phyloP scores from a whole-genome alignment of 495 filamentous ascomycete species.

The Letharia columbiana region DNA sequence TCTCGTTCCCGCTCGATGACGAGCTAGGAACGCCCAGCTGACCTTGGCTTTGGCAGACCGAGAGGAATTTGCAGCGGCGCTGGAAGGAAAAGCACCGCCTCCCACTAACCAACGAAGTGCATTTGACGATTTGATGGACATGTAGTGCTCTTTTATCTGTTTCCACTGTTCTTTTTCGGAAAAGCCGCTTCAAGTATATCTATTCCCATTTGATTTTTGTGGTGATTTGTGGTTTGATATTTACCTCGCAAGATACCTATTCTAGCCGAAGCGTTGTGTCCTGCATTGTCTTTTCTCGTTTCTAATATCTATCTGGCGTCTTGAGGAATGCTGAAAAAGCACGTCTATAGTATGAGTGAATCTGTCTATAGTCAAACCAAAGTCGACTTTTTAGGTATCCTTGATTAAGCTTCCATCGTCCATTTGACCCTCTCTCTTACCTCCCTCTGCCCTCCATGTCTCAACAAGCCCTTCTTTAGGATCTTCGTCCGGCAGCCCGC shows the following conservation, averaged over 20 bases:
- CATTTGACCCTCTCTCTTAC: constrained; percentile 50
- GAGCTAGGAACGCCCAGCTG: neutral
- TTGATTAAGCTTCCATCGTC: constrained; percentile 55
- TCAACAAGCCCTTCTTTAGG: constrained; percentile 55
- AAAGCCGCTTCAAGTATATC: neutral
- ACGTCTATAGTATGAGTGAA: neutral
- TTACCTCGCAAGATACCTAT: neutral
- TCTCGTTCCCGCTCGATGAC: neutral
- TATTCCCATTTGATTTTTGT: neutral
- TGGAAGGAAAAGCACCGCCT: constrained; percentile 17
- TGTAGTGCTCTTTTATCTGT: neutral
- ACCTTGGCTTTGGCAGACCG: constrained; percentile 19
- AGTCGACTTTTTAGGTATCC: constrained; percentile 36
- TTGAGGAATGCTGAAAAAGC: too few species aligned
- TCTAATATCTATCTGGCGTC: neutral
- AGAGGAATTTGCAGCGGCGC: constrained; percentile 27
- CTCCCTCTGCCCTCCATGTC: constrained; percentile 52
- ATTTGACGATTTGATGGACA: constrained; percentile 20
- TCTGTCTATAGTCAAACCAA: neutral
- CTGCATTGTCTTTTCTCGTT: neutral
- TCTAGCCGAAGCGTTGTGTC: neutral
- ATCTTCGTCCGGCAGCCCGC: constrained; percentile 75
- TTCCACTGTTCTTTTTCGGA: neutral
- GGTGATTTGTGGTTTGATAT: neutral
- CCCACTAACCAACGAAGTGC: constrained; percentile 6